Conservation (phyloP, 2,329 filamentous ascomycete species). For the Fusarium fracticaudum region DNA sequence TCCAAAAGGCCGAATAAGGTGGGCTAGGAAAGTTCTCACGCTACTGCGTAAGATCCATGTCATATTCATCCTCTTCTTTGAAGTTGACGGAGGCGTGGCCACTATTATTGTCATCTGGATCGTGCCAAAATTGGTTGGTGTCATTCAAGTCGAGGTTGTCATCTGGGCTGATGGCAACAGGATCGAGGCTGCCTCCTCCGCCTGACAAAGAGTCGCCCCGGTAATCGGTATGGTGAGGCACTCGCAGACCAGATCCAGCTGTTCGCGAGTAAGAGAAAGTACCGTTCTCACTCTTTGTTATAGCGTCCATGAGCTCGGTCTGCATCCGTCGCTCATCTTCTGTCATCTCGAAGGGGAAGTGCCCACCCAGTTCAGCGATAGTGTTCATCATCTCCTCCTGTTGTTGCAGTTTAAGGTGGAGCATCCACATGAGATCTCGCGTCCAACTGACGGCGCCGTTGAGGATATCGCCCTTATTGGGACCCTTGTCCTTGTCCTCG, state of each 20-base stretch:
- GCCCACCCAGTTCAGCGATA: slow-evolving; percentile 76
- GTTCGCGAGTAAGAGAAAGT: slow-evolving; percentile 87
- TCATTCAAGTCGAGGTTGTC: slow-evolving; percentile 60
- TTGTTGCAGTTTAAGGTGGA: slow-evolving; percentile 88
- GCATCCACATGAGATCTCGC: slow-evolving; percentile 96
- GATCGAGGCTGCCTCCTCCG: slow-evolving; percentile 48
- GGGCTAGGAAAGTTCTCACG: neutral
- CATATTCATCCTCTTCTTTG: slow-evolving; percentile 95
- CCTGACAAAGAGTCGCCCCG: slow-evolving; percentile 79
- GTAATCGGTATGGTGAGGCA: slow-evolving; percentile 92
- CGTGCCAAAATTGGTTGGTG: slow-evolving; percentile 70
- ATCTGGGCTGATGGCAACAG: slow-evolving; percentile 51
- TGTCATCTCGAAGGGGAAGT: slow-evolving; percentile 81
- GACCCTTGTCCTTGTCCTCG: slow-evolving; percentile 98
- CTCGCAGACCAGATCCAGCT: slow-evolving; percentile 84
- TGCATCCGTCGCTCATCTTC: slow-evolving; percentile 98
- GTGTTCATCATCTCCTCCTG: slow-evolving; percentile 86
- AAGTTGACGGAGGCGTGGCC: slow-evolving; percentile 75
- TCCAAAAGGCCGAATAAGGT: neutral
- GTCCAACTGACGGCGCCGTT: slow-evolving; percentile 98
- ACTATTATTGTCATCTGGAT: slow-evolving; percentile 76
- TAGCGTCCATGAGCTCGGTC: slow-evolving; percentile 86
- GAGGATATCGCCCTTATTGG: slow-evolving; percentile 98
- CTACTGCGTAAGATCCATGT: slow-evolving; percentile 74
- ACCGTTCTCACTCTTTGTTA: slow-evolving; percentile 79